Conservation (phyloP, 805 yeast genomes). For the Metschnikowia koreensis region DNA sequence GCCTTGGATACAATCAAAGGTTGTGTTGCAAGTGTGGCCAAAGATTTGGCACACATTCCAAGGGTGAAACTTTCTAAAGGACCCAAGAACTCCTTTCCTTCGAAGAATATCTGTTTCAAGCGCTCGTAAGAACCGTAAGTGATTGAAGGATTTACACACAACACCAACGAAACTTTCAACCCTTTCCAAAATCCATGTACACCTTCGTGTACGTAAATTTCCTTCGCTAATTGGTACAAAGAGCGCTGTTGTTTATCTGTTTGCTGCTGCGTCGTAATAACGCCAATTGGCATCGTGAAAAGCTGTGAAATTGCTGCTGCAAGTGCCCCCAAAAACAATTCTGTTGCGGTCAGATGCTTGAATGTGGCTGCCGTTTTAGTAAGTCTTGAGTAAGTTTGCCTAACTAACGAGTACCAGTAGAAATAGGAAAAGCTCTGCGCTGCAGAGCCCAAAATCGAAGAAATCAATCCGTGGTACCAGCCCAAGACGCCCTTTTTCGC, state of each 20-base stretch:
- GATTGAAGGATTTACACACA: conserved; percentile 81
- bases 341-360: conserved; percentile 57
- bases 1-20: conserved; percentile 85
- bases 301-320: conserved; percentile 83
- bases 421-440: conserved; percentile 80
- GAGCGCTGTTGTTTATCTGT: conserved; percentile 44
- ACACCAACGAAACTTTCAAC: conserved; percentile 71
- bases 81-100: conserved; percentile 42
- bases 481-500: conserved; percentile 61
- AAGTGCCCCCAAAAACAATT: conserved; percentile 68
- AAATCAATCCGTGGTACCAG: conserved; percentile 68
- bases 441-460: conserved; percentile 68
- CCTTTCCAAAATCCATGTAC: conserved; percentile 79
- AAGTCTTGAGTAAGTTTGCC: conserved; percentile 49
- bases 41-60: conserved; percentile 77
- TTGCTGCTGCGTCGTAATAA: conserved; percentile 62
- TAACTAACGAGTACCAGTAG: conserved; percentile 80
- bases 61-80: conserved; percentile 66
- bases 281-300: conserved; percentile 78
- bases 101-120: conserved; percentile 52
- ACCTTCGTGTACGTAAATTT: conserved; percentile 63
- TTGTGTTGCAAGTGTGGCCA: conserved; percentile 79
- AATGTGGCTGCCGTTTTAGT: conserved; percentile 35
- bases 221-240: conserved; percentile 35
- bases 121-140: conserved; percentile 81